Conservation (phyloP, 345 rosid genomes). For the Raphanus raphanistrum region DNA sequence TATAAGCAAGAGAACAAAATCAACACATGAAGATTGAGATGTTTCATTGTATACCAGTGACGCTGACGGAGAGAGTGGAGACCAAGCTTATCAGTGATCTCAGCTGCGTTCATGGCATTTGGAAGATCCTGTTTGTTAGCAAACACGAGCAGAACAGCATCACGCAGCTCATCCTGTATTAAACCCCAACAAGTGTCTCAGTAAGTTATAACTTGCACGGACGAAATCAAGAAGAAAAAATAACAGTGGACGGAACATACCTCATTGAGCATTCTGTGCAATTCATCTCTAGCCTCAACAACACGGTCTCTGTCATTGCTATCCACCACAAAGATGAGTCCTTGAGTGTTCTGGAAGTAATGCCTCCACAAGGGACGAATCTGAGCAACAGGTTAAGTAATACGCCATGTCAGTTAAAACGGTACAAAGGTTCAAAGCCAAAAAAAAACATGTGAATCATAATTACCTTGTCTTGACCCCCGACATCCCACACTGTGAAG, state of each 20-base stretch:
- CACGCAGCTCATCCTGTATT: conserved; percentile 25
- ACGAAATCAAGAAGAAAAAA: too few species aligned
- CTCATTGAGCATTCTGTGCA: conserved; percentile 88
- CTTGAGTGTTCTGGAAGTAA: conserved; percentile 73
- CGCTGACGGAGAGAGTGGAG: conserved; percentile 30
- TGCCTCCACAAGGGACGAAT: conserved; percentile 58
- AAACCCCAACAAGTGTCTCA: neutral
- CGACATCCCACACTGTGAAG: conserved; percentile 71
- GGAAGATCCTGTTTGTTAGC: conserved; percentile 91
- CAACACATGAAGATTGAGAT: neutral
- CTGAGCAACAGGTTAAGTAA: neutral
- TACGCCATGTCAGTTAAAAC: neutral
- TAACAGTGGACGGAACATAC: neutral
- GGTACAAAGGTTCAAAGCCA: too few species aligned
- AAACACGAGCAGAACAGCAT: conserved; percentile 48
- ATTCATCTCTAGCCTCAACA: conserved; percentile 79
- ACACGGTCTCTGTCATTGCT: conserved; percentile 86
- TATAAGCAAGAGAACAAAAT: neutral
- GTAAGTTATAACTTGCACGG: neutral
- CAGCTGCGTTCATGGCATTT: conserved; percentile 31
- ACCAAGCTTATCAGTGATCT: conserved; percentile 26
- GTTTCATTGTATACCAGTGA: neutral
- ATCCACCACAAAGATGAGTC: conserved; percentile 82
- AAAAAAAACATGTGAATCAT: neutral
- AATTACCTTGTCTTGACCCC: conserved; percentile 66